Conservation (phyloP, 208 protist species). For the Leishmania major region DNA sequence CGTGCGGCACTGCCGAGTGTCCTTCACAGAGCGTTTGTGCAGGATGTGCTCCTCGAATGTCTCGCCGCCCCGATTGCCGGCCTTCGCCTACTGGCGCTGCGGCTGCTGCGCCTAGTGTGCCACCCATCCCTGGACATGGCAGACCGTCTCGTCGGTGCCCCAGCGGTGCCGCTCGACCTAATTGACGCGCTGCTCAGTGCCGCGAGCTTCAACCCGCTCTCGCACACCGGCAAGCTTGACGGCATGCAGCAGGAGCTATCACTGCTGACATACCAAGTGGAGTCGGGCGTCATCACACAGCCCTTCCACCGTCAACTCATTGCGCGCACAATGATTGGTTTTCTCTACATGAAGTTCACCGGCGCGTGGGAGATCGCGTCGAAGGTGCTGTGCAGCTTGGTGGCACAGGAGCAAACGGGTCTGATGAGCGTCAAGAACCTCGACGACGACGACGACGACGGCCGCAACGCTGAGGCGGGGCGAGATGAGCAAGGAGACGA, state of each 20-base stretch:
- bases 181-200: slow-evolving; percentile 47
- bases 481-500: slow-evolving; percentile 6
- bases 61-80: slow-evolving; percentile 63
- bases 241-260: slow-evolving; percentile 67
- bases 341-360: slow-evolving; percentile 84
- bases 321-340: slow-evolving; percentile 72
- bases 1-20: slow-evolving; percentile 32
- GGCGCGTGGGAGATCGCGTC: slow-evolving; percentile 70
- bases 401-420: slow-evolving; percentile 59
- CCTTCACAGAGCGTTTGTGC: slow-evolving; percentile 54
- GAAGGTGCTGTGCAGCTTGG: slow-evolving; percentile 59
- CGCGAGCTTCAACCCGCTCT: slow-evolving; percentile 77
- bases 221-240: slow-evolving; percentile 64
- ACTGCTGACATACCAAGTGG: slow-evolving; percentile 60
- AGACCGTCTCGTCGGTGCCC: slow-evolving; percentile 22
- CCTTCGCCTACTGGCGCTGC: slow-evolving; percentile 71
- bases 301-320: slow-evolving; percentile 66
- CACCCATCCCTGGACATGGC: slow-evolving; percentile 27
- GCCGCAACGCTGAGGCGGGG: background rate
- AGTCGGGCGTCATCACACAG: slow-evolving; percentile 51
- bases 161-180: slow-evolving; percentile 23
- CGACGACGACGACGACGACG: background rate
- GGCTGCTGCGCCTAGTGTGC: slow-evolving; percentile 68
- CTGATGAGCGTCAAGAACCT: background rate
- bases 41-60: slow-evolving; percentile 69